These are phyloP conservation scores for Iris pallida DNA, from an alignment of 116 monocot species.

Conservation along the genomic window DNA sequence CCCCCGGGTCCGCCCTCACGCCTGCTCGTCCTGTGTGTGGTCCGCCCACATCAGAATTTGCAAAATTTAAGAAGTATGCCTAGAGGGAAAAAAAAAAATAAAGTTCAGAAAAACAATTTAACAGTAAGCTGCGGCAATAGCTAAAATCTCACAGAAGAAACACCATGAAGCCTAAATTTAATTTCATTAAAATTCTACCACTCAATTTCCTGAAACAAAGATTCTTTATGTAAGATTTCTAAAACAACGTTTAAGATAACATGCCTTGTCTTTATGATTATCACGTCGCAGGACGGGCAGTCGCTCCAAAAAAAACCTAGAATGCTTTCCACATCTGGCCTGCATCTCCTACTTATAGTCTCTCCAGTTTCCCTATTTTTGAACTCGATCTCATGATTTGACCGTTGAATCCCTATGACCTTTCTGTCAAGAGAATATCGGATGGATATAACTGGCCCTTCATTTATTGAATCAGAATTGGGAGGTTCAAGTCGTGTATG, in stretches of 20 bases:
- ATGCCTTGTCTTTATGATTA: conserved; percentile 83
- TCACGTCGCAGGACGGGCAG: conserved; percentile 79
- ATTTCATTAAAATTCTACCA: neutral
- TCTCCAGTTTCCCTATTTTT: conserved; percentile 79
- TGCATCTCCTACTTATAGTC: conserved; percentile 59
- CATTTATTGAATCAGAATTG: conserved; percentile 70
- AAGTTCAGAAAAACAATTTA: too few species aligned
- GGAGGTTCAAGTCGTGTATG: conserved; percentile 53
- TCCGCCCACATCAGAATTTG: too few species aligned
- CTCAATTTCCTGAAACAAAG: neutral
- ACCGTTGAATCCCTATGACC: conserved; percentile 78
- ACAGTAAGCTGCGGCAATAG: too few species aligned
- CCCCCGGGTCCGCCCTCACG: too few species aligned
- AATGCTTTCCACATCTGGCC: conserved; percentile 67
- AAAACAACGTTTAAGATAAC: neutral
- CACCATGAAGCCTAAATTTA: neutral
- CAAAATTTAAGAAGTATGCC: too few species aligned
- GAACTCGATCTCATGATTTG: conserved; percentile 76
- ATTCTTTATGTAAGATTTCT: neutral
- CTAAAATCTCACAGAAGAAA: too few species aligned
- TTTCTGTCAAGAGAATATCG: conserved; percentile 85
- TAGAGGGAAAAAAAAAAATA: too few species aligned
- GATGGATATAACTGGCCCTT: conserved; percentile 71
- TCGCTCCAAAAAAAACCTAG: conserved; percentile 98
- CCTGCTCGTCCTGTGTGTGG: too few species aligned